Percentiles rank a stretch among this genome's conserved stretches.
Evolutionary conservation across 2,329 filamentous ascomycete species (phyloP).

Genomic region (Chrysoporthe deuterocubensis): DNA sequence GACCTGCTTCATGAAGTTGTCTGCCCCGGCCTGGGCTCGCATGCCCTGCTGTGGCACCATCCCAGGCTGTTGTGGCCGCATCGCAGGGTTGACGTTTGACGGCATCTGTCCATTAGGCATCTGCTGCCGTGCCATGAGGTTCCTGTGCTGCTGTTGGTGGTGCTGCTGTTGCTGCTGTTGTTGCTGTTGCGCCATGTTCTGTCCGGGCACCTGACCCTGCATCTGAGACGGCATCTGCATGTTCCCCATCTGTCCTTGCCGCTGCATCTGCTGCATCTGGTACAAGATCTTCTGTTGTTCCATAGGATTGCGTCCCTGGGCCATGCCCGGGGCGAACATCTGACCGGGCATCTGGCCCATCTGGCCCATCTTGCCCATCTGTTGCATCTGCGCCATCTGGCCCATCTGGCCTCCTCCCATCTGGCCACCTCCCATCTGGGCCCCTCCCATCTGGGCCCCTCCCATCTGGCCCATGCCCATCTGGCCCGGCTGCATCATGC

Average conservation of each 20-base stretch:
- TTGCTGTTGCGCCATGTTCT: slow-evolving; percentile 42
- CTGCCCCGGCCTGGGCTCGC: slow-evolving; percentile 54
- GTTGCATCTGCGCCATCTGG: slow-evolving; percentile 42
- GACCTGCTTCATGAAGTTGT: slow-evolving; percentile 77
- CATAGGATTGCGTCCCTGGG: slow-evolving; percentile 57
- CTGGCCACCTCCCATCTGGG: slow-evolving; percentile 38
- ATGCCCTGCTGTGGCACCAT: slow-evolving; percentile 31
- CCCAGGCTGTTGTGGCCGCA: slow-evolving; percentile 49
- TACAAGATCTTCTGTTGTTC: slow-evolving; percentile 80
- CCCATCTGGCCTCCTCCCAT: slow-evolving; percentile 38
- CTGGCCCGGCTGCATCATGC: slow-evolving; percentile 42
- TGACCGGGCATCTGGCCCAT: slow-evolving; percentile 40
- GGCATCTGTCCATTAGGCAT: slow-evolving; percentile 62
- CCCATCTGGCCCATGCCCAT: slow-evolving; percentile 39
- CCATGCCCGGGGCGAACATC: slow-evolving; percentile 42
- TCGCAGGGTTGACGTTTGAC: slow-evolving; percentile 49
- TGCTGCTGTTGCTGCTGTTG: slow-evolving; percentile 31
- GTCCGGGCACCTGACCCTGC: slow-evolving; percentile 39
- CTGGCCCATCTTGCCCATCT: slow-evolving; percentile 52
- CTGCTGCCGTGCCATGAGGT: slow-evolving; percentile 58
- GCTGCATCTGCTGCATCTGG: slow-evolving; percentile 73
- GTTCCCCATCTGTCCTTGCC: slow-evolving; percentile 53
- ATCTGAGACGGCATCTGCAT: slow-evolving; percentile 37
- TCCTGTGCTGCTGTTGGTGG: slow-evolving; percentile 39
- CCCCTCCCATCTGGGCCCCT: slow-evolving; percentile 36